Conservation (phyloP, 805 yeast species). For the Ogataea philodendri region DNA sequence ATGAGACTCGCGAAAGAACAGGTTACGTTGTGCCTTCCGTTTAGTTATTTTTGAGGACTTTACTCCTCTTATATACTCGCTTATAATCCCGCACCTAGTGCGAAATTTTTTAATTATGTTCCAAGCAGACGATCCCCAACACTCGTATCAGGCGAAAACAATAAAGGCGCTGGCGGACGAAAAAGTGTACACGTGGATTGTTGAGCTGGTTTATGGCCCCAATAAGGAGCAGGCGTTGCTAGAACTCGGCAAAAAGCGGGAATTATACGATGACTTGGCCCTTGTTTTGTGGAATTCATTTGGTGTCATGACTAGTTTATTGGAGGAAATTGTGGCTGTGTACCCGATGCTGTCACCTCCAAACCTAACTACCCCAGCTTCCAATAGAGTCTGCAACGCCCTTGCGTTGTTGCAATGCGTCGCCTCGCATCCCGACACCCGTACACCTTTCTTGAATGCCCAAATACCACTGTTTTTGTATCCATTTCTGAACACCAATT, state of each 20-base stretch:
- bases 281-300: constrained; percentile 91
- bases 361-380: constrained; percentile 75
- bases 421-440: constrained; percentile 90
- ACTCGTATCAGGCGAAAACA: constrained; percentile 11
- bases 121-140: constrained; percentile 6
- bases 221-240: constrained; percentile 89
- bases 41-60: no score
- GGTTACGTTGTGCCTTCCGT: constrained; percentile 30
- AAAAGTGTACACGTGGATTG: constrained; percentile 85
- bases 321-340: constrained; percentile 87
- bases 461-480: constrained; percentile 89
- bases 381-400: constrained; percentile 94
- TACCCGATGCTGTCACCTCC: constrained; percentile 91
- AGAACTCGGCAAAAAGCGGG: constrained; percentile 91
- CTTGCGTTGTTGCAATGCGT: constrained; percentile 93
- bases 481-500: constrained; percentile 89
- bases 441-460: constrained; percentile 80
- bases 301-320: constrained; percentile 90
- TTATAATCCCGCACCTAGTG: constrained; percentile 7
- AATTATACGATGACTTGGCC: constrained; percentile 91
- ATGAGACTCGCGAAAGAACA: constrained; percentile 27
- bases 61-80: constrained; percentile 5
- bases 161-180: constrained; percentile 62
- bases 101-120: constrained; percentile 10
- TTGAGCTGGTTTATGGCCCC: constrained; percentile 85